phyloP scores from a whole-genome alignment of 352 stramenopile genomes.

The Elongisporangium undulatum region DNA sequence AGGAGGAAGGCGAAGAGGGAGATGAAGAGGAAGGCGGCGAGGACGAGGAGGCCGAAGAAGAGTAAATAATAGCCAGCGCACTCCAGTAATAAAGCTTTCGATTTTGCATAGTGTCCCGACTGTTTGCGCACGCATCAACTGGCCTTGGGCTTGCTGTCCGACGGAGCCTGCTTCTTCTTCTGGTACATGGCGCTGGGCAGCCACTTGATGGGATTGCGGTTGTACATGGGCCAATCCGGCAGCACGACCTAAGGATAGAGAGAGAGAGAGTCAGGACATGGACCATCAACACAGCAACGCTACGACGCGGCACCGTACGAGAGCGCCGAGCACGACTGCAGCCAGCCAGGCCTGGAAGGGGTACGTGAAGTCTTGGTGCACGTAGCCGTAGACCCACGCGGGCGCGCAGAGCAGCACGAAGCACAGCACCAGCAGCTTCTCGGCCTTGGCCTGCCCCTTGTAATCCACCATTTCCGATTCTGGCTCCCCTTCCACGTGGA shows the following conservation, averaged over 20 bases:
- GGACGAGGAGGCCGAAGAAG: constrained; percentile 17
- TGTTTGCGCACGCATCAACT: constrained; percentile 6
- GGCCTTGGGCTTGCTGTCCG: constrained; percentile 9
- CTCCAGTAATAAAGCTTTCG: constrained; percentile 17
- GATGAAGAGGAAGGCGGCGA: constrained; percentile 32
- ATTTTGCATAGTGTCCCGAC: constrained; percentile 14
- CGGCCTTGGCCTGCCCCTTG: constrained; percentile 70
- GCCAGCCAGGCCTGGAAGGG: constrained; percentile 67
- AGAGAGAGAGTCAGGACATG: neutral
- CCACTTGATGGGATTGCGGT: constrained; percentile 82
- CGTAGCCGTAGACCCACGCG: constrained; percentile 81
- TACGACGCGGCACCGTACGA: constrained; percentile 29
- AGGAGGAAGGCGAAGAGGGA: constrained; percentile 28
- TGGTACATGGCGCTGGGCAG: constrained; percentile 72
- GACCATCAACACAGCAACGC: neutral
- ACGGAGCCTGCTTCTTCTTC: constrained; percentile 33
- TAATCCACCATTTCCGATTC: constrained; percentile 73
- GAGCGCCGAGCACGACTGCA: constrained; percentile 45
- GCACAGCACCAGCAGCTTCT: constrained; percentile 56
- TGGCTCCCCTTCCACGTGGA: neutral
- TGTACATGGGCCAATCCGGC: constrained; percentile 83
- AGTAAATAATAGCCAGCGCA: constrained; percentile 15
- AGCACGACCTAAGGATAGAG: constrained; percentile 46
- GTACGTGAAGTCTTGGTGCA: constrained; percentile 80
- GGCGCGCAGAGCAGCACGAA: constrained; percentile 75